Base-by-base conservation (phyloP, 176 grass and related monocot genomes). In the Melocanna baccifera region DNA sequence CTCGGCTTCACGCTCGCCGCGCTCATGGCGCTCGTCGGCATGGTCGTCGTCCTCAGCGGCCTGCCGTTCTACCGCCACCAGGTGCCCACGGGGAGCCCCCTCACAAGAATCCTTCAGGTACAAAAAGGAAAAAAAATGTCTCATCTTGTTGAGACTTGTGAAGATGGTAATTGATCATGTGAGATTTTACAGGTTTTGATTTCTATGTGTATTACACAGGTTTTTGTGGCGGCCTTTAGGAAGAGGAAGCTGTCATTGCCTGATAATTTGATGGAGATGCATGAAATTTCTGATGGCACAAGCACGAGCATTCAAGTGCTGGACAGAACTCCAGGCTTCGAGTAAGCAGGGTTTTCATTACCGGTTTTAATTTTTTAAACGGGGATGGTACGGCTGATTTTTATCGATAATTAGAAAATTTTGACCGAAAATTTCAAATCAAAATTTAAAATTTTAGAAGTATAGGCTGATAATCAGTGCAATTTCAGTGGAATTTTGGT, bases 51-150 rank as follows among this genome's bases (percentile, higher is more conserved):
- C 71, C n/a, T 80, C 23, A 83, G 28, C 10, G 92, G 92, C 62
- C 56, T 84, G 14, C 81, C 87, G 0, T 71, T 81, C 52, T 97
- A 91, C 52, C 82, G 94, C 19, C 90, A 91, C 81, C 81, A 86
- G 55, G 72, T 67, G 19, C 91, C 94, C 3, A 41, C 43, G 14
- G 94, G 94, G 59, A 97, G 94, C 23, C 91, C 94, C 1, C 89
- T 97, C 69, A 90, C 89, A 14, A 86, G 66, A 62, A 91, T 97
- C 26, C 32, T 83, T 46, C 86, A 91, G 89, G 94, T 92, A 63
- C 6, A 37, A 9, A 9, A 41, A 39, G 3, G 34, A 11, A 22
- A 56, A 55, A 56, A 7, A 56, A 56, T 29, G 58, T 62, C 10
- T 59, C 22, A 23, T 23, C 50, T 52, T 52, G 50, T 52, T 6